Base-by-base conservation (phyloP, 331 rosid genomes). In the Saraca asoca region DNA sequence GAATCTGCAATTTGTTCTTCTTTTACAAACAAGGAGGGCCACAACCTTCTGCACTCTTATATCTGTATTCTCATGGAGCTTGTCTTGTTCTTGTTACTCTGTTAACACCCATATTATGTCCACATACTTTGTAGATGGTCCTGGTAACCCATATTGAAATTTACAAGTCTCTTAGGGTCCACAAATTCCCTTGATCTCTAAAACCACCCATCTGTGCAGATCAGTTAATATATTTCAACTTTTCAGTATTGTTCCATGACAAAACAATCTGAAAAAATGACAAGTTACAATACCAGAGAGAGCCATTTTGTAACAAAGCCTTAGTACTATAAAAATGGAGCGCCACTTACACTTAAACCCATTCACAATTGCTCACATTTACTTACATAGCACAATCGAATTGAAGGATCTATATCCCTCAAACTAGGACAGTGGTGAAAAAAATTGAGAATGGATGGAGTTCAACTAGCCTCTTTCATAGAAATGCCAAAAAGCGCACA, bases 31-130 rank as follows among this genome's bases (percentile, higher is more conserved):
- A 54, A 19, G 50, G 58, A 62, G 68, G 58, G 49, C 51, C 68
- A 39, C 31, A 53, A 75, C 53, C 67, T 51, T 55, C n/a, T 58
- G 52, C 69, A 58, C 51, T 19, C 67, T 49, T 75, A 35, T 10
- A 58, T 51, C 46, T 42, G 62, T 49, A 73, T 50, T 24, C 19
- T 31, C 60, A 31, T 5, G 12, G 11, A 5, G n/a, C 49, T 39
- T 68, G 60, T 50, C 70, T 14, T 43, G 43, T 57, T 57, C 62
- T 58, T 37, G 34, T 44, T 33, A 18, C 50, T 49, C 58, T 39
- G 62, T 72, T 31, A 61, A 15, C 60, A 6, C 45, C 45, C 37
- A 15, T 29, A 20, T 46, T 62, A 45, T 62, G 55, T 51, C 58
- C 61, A 35, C 55, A 10, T 12, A 42, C 56, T 46, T 31, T 17